Base-by-base conservation (phyloP, 176 grass and related monocot species). In the Zizania latifolia region DNA sequence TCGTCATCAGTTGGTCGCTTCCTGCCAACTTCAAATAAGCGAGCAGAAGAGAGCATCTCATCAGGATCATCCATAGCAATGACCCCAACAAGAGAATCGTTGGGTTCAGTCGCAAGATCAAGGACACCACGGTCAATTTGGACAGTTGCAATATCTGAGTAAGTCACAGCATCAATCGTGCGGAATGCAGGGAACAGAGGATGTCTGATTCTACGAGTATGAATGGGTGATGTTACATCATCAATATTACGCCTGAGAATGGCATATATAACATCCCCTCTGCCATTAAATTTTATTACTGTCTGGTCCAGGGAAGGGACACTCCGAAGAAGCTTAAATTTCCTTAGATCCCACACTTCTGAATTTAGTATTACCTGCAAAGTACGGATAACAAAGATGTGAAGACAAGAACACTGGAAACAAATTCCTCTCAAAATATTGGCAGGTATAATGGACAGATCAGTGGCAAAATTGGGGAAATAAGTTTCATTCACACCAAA, bases 301-400 rank as follows among this genome's bases (percentile, higher is more conserved):
- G 95, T 94, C 78, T 99, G 95, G 65, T 99, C 95, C 64, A 99
- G 76, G 17, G 89, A 99, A 14, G 95, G 91, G 23, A 99, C 95
- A 36, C 89, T 94, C 68, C 95, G 92, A 62, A 99, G 72, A 80
- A 99, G 91, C 76, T 90, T 99, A 59, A 92, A 92, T 65, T 99
- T 99, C 67, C 95, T 90, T 73, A 99, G 82, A 81, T 99, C 91
- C 95, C 95, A 99, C 82, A 99, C 95, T 79, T 99, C 95, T 0
- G 91, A 99, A 79, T 99, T 99, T 33, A 99, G 44, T 33, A 99
- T 99, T 32, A 94, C 91, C 95, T 99, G 58, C 48, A 71, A 72
- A 76, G 62, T 35, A 71, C 38, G 15, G 13, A 60, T 0, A 21
- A 30, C 3, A 28, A 10, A 41, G 2, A 83, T 83, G n/a, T n/a